Evolutionary conservation across 2,329 filamentous ascomycete species (phyloP).

Genomic region (Phyllosticta ampelicida): DNA sequence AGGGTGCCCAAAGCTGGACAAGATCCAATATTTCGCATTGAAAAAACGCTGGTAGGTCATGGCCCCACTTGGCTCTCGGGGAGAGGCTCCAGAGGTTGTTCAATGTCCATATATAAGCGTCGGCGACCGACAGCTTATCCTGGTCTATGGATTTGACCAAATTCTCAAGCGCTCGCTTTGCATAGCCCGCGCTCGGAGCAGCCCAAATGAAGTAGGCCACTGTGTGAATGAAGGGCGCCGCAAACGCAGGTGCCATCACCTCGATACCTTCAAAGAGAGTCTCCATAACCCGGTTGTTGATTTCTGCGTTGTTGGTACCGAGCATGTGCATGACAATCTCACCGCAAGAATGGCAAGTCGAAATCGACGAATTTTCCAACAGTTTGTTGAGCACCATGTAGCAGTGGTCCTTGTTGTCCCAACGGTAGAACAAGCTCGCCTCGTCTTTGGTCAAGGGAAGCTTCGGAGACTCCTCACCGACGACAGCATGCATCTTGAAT

Average conservation of each 20-base stretch:
- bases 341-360: slow-evolving; percentile 23
- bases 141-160: neutral
- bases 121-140: neutral
- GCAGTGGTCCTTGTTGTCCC: slow-evolving; percentile 21
- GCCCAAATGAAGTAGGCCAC: neutral
- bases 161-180: neutral
- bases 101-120: neutral
- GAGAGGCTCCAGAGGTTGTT: neutral
- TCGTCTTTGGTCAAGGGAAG: slow-evolving; percentile 22
- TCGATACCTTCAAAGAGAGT: neutral
- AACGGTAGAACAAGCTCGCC: slow-evolving; percentile 16
- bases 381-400: slow-evolving; percentile 25
- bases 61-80: neutral
- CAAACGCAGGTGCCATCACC: slow-evolving; percentile 12
- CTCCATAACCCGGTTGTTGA: neutral
- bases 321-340: slow-evolving; percentile 25
- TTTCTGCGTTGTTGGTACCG: neutral
- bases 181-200: neutral
- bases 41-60: slow-evolving; percentile 14
- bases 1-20: slow-evolving; percentile 15
- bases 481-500: slow-evolving; percentile 11
- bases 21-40: slow-evolving; percentile 16
- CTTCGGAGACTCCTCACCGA: slow-evolving; percentile 15
- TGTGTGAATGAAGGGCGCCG: neutral
- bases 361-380: slow-evolving; percentile 22